These are phyloP conservation scores for Coemansia biformis DNA, from an alignment of 192 early-diverging fungal genomes.

Conservation along the genomic window DNA sequence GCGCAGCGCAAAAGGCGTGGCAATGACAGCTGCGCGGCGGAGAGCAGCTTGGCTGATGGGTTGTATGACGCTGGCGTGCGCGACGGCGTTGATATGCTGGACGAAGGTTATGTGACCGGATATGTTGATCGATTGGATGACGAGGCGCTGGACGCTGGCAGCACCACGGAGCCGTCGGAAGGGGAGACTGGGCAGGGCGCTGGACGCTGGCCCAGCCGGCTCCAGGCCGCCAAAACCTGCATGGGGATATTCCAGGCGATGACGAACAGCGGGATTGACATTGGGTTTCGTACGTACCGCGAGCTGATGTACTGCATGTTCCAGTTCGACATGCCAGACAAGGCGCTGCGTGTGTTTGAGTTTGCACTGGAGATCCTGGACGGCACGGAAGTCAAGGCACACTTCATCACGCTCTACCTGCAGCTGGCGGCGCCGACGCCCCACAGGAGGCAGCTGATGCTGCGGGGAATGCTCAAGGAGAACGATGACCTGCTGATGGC, in stretches of 20 bases:
- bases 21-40: not conserved
- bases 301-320: conserved; percentile 40
- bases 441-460: conserved; percentile 17
- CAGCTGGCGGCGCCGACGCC: conserved; percentile 21
- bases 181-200: too few species aligned
- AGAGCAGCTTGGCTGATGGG: too few species aligned
- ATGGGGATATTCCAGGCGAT: conserved; percentile 37
- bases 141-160: not conserved
- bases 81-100: not conserved
- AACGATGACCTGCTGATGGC: conserved; percentile 6
- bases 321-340: conserved; percentile 28
- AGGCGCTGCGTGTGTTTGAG: conserved; percentile 34
- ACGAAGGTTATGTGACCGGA: too few species aligned
- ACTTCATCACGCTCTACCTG: conserved; percentile 28
- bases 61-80: not conserved
- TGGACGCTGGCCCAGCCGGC: conserved; percentile 6
- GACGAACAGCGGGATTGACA: conserved; percentile 10
- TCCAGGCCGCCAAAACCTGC: conserved; percentile 32
- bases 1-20: not conserved
- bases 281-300: conserved; percentile 33
- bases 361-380: conserved; percentile 36
- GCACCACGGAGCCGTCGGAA: too few species aligned
- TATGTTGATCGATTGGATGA: not conserved
- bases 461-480: conserved; percentile 10
- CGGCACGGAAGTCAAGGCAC: conserved; percentile 9